Conservation (phyloP, 192 early-diverging fungal species). For the Coemansia sp. region DNA sequence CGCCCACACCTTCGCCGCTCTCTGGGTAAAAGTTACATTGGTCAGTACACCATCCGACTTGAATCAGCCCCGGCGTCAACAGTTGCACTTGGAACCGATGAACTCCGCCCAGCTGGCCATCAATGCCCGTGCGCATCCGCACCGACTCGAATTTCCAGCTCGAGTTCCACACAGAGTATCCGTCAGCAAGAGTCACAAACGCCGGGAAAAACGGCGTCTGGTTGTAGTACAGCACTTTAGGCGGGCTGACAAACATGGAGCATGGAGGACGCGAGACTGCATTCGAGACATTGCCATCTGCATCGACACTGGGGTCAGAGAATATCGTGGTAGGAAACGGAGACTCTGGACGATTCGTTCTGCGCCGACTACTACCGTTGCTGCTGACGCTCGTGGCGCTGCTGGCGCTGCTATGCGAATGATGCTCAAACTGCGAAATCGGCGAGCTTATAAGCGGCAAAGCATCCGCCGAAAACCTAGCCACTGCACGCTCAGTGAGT, state of each 20-base stretch:
- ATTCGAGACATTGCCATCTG: neutral
- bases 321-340: slow-evolving; percentile 30
- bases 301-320: slow-evolving; percentile 14
- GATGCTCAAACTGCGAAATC: slow-evolving; percentile 5
- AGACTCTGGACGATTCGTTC: slow-evolving; percentile 11
- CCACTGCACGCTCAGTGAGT: neutral
- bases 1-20: slow-evolving; percentile 54
- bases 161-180: slow-evolving; percentile 46
- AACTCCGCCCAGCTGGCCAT: slow-evolving; percentile 40
- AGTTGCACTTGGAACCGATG: slow-evolving; percentile 45
- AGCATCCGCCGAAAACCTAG: slow-evolving; percentile 2
- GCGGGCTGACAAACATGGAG: neutral
- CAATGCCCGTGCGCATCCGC: slow-evolving; percentile 33
- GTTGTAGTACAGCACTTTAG: slow-evolving; percentile 19
- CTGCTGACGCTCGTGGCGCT: slow-evolving; percentile 8
- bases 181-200: slow-evolving; percentile 36
- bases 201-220: slow-evolving; percentile 34
- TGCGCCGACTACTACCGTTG: neutral
- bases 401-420: slow-evolving; percentile 10
- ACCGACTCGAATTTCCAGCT: slow-evolving; percentile 50
- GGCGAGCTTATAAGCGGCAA: slow-evolving; percentile 11
- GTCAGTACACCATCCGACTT: slow-evolving; percentile 53
- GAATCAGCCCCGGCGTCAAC: slow-evolving; percentile 41
- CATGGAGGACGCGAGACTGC: slow-evolving; percentile 13
- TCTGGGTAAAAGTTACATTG: slow-evolving; percentile 43